Percentiles rank a stretch among this genome's conserved stretches.
Evolutionary conservation across 805 yeast genomes (phyloP).

Genomic region (Wickerhamomyces subpelliculosus): DNA sequence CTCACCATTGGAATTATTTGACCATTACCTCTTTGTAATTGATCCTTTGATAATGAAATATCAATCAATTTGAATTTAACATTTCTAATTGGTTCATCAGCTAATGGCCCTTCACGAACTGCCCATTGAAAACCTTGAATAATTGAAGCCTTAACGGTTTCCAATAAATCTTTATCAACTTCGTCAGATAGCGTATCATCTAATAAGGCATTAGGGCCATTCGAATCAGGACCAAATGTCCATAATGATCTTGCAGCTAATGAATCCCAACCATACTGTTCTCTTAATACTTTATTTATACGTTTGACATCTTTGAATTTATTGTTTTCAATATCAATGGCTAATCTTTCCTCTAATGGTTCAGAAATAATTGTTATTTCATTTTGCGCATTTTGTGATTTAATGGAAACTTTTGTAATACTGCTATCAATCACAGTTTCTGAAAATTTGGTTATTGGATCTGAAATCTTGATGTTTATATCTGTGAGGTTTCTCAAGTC

Average conservation of each 20-base stretch:
- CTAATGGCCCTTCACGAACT: constrained; percentile 81
- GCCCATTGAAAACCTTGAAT: constrained; percentile 82
- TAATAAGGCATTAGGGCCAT: constrained; percentile 43
- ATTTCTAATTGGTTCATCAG: constrained; percentile 73
- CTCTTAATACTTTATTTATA: constrained; percentile 48
- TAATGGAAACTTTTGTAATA: constrained; percentile 56
- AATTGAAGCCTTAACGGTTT: constrained; percentile 44
- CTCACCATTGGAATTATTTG: constrained; percentile 79
- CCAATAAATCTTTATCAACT: constrained; percentile 47
- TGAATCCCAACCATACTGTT: constrained; percentile 71
- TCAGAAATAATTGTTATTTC: constrained; percentile 68
- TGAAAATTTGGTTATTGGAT: constrained; percentile 71
- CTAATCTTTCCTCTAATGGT: constrained; percentile 54
- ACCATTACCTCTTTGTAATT: constrained; percentile 45
- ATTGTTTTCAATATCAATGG: constrained; percentile 49
- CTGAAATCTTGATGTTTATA: constrained; percentile 74
- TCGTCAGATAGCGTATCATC: constrained; percentile 77
- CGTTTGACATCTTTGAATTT: constrained; percentile 30
- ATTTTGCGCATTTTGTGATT: constrained; percentile 47
- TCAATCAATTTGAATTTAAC: constrained; percentile 68
- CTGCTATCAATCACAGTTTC: constrained; percentile 71
- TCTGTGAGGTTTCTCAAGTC: constrained; percentile 59
- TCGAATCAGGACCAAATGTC: constrained; percentile 60
- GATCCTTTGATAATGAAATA: constrained; percentile 41
- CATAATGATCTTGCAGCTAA: constrained; percentile 77